Evolutionary conservation across 1,139 yeast species (phyloP).

Genomic region (Kodamaea fungicola): DNA sequence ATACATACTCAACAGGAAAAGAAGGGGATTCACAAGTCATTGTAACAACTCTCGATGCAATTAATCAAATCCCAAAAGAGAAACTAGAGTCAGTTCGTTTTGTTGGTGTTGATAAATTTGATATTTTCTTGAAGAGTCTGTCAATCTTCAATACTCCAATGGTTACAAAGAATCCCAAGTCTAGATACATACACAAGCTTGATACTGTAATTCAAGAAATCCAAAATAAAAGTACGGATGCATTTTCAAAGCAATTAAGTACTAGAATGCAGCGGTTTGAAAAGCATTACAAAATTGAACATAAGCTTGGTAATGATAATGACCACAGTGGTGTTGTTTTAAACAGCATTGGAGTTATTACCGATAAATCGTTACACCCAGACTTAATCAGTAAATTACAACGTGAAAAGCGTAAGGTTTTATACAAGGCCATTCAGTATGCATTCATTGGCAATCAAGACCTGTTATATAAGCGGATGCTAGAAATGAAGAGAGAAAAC

Average conservation of each 20-base stretch:
- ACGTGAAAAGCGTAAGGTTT: constrained; percentile 17
- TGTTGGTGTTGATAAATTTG: constrained; percentile 24
- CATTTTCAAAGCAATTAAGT: constrained; percentile 7
- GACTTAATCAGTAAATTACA: constrained; percentile 13
- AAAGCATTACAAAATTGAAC: constrained; percentile 4
- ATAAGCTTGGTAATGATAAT: neutral
- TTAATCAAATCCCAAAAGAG: constrained; percentile 7
- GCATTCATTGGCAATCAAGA: constrained; percentile 21
- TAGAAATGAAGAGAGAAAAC: constrained; percentile 7
- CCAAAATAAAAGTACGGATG: constrained; percentile 13
- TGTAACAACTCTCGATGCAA: constrained; percentile 18
- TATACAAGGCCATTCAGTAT: constrained; percentile 29
- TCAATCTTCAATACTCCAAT: constrained; percentile 9
- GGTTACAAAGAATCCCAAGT: constrained; percentile 6
- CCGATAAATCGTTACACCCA: neutral
- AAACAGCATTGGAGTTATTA: too few species aligned
- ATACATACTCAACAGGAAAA: constrained; percentile 4
- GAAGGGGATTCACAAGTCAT: constrained; percentile 20
- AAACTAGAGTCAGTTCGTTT: constrained; percentile 2
- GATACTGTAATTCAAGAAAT: constrained; percentile 12
- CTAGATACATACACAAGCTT: constrained; percentile 11
- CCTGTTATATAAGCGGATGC: constrained; percentile 12
- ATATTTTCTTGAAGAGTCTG: constrained; percentile 15
- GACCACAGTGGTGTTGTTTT: neutral
- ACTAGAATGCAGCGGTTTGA: constrained; percentile 6